Evolutionary conservation across 371 early-diverging fungal genomes (phyloP), one percentile per base, ranked within the genome.

Genomic region (Sporodiniella umbellata): DNA sequence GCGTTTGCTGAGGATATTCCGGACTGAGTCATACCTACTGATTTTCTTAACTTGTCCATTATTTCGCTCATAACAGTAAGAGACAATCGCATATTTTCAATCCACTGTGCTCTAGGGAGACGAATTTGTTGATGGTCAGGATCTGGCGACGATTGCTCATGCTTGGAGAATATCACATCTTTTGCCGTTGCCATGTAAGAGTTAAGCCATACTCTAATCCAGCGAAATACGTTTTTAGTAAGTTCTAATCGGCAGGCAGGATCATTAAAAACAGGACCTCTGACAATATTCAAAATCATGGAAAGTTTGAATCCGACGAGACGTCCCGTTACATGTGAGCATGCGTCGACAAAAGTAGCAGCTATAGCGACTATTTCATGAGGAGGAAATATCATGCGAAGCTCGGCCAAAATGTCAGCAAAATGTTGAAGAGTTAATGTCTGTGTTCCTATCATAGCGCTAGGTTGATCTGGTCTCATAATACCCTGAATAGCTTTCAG

Each of bases 401-500:
- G 45, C 21, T 84, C 84, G 1, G 72, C 67, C n/a, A 87, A 28
- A 8, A 86, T 66, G 30, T 78, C 74, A 7, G 80, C 69, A 65
- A 85, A 85, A 49, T 87, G 72, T 45, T 85, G 86, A 11, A 87
- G 59, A 11, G 80, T 72, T n/a, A 89, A 54, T 15, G 81, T 81
- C 35, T 87, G 89, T 10, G 84, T 78, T 14, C 79, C 85, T 40
- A 83, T 85, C 61, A 84, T 68, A 15, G 70, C 64, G 22, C 66
- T 82, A 0, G 82, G 81, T 6, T 75, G 68, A 6, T 73, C 72
- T 1, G 76, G 63, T n/a, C 56, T 53, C 86, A 86, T 81, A 48
- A 85, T 64, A 14, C 48, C 45, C 22, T 70, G 77, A 40, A 82
- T 73, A 14, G 60, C 25, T 7, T 52, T 40, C 7, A 83, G 44